Conservation (phyloP, 228 moss, liverwort and hornwort genomes). For the Sphagnum fallax region DNA sequence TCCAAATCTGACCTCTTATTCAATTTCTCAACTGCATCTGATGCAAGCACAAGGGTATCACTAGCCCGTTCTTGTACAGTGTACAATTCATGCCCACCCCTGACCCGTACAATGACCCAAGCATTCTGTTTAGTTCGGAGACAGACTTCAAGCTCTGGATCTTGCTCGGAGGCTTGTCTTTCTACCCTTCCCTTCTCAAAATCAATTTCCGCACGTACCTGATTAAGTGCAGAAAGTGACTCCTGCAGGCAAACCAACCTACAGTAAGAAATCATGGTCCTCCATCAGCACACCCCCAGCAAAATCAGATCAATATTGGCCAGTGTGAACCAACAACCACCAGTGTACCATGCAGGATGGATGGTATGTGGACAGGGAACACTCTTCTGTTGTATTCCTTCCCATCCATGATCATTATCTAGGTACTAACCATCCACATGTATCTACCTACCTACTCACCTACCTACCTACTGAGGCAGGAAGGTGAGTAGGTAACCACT, state of each 20-base stretch:
- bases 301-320: no score
- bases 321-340: no score
- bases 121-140: constrained; percentile 81
- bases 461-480: no score
- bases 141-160: constrained; percentile 62
- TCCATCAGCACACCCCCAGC: background rate
- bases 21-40: constrained; percentile 73
- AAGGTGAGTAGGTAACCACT: no score
- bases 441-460: no score
- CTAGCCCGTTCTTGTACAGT: constrained; percentile 65
- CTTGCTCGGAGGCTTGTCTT: constrained; percentile 25
- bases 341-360: no score
- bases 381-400: no score
- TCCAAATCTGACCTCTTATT: constrained; percentile 43
- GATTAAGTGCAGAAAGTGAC: constrained; percentile 61
- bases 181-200: constrained; percentile 53
- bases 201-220: constrained; percentile 65
- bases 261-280: background rate
- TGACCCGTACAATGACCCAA: constrained; percentile 68
- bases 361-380: no score
- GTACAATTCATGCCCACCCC: constrained; percentile 63
- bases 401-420: no score
- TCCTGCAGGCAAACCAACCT: constrained; percentile 38
- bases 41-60: constrained; percentile 63
- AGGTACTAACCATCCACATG: no score